phyloP scores from a whole-genome alignment of 2,329 filamentous ascomycete species.

The Thielaviopsis populi region DNA sequence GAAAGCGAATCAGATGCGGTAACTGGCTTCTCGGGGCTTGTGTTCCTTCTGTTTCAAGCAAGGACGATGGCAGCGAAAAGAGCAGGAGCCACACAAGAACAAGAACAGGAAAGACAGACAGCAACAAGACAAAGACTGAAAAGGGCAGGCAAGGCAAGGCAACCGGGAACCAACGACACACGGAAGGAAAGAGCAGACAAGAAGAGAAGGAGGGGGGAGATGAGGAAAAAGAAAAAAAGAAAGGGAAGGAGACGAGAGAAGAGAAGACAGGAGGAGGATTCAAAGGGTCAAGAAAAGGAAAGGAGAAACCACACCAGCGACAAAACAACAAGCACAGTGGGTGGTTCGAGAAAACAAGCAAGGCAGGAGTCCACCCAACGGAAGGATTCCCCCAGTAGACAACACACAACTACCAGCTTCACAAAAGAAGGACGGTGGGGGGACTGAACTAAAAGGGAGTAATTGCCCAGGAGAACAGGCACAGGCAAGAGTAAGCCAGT shows the following conservation, averaged over 20 bases:
- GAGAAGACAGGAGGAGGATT: constrained; percentile 12
- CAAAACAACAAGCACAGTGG: neutral
- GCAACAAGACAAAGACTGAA: neutral
- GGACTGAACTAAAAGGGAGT: too few relatives aligned
- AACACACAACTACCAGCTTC: too few relatives aligned
- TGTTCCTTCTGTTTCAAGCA: neutral
- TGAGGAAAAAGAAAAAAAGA: neutral
- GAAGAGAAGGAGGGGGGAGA: neutral
- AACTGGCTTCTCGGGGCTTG: neutral
- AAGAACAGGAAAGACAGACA: neutral
- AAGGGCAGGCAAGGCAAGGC: neutral
- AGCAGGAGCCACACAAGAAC: neutral
- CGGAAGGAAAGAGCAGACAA: neutral
- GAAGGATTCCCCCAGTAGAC: too few relatives aligned
- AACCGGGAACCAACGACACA: neutral
- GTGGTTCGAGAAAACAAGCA: neutral
- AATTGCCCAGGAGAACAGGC: too few relatives aligned
- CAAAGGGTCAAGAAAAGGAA: neutral
- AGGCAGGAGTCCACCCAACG: neutral
- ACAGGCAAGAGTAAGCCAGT: too few relatives aligned
- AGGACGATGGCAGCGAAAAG: neutral
- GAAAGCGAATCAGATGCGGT: neutral
- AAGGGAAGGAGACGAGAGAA: constrained; percentile 10
- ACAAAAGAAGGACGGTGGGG: too few relatives aligned
- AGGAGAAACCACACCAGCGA: neutral